These are phyloP conservation scores for Septoria petroselini DNA, from an alignment of 2,329 filamentous ascomycete species.

Conservation along the genomic window DNA sequence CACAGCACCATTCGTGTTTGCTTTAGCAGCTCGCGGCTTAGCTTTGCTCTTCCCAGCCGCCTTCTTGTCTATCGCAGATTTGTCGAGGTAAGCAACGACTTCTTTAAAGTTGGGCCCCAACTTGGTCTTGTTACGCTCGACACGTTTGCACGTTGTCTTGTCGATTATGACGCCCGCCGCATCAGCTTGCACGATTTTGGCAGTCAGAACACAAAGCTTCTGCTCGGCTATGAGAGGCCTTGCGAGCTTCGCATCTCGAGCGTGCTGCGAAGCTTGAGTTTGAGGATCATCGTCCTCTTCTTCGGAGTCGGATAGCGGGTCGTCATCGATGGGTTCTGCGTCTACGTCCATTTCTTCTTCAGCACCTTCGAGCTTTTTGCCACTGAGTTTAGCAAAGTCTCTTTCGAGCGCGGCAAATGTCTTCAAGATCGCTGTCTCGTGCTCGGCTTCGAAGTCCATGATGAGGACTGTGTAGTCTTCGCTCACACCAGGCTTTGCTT, in stretches of 20 bases:
- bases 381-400: constrained; percentile 66
- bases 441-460: constrained; percentile 62
- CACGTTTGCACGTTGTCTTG: constrained; percentile 62
- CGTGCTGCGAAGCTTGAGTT: constrained; percentile 54
- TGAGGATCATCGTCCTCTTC: constrained; percentile 41
- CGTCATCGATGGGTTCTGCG: constrained; percentile 33
- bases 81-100: constrained; percentile 73
- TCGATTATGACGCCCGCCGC: constrained; percentile 71
- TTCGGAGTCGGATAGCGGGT: constrained; percentile 38
- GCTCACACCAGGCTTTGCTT: constrained; percentile 36
- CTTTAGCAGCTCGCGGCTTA: constrained; percentile 37
- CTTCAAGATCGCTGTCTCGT: constrained; percentile 65
- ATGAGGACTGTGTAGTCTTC: constrained; percentile 52
- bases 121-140: constrained; percentile 74
- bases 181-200: constrained; percentile 78
- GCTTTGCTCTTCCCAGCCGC: constrained; percentile 47
- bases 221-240: constrained; percentile 73
- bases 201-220: constrained; percentile 77
- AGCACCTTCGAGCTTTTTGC: constrained; percentile 32
- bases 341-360: constrained; percentile 54
- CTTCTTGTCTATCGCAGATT: constrained; percentile 49
- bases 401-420: constrained; percentile 77
- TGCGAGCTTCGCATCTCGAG: constrained; percentile 56
- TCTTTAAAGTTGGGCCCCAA: constrained; percentile 84
- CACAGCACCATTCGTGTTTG: constrained; percentile 40